Evolutionary conservation across 2,329 filamentous ascomycete genomes (phyloP).

Genomic region (Pyrenochaeta sp.): DNA sequence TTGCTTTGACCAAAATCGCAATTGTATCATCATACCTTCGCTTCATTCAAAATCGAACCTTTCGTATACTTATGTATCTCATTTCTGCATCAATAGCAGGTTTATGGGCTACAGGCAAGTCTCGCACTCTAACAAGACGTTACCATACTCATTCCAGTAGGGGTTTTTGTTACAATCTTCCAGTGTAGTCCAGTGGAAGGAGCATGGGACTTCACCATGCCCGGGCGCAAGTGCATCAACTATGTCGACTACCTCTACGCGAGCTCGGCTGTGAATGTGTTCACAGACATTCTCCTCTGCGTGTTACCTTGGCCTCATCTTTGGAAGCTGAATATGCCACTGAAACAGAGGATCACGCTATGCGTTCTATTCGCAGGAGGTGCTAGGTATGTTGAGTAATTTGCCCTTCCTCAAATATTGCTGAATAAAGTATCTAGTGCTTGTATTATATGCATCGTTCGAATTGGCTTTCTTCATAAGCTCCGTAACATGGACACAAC

Average conservation of each 20-base stretch:
- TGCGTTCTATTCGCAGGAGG: constrained; percentile 36
- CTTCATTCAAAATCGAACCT: constrained; percentile 25
- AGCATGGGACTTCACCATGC: constrained; percentile 32
- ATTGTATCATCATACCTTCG: constrained; percentile 39
- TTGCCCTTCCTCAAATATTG: neutral
- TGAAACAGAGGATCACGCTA: constrained; percentile 35
- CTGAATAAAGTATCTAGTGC: constrained; percentile 22
- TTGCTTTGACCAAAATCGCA: constrained; percentile 36
- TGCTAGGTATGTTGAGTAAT: constrained; percentile 23
- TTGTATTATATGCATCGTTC: constrained; percentile 30
- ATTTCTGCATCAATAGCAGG: constrained; percentile 19
- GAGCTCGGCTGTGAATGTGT: constrained; percentile 31
- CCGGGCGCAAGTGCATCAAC: constrained; percentile 22
- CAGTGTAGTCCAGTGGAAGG: constrained; percentile 30
- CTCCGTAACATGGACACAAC: constrained; percentile 29
- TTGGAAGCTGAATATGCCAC: constrained; percentile 34
- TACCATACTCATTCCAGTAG: constrained; percentile 3
- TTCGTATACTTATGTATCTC: constrained; percentile 29
- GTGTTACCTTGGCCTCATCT: constrained; percentile 33
- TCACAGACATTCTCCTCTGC: constrained; percentile 34
- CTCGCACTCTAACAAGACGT: neutral
- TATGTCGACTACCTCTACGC: constrained; percentile 36
- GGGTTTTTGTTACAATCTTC: constrained; percentile 37
- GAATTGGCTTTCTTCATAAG: constrained; percentile 26
- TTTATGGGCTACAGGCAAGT: constrained; percentile 30